Evolutionary conservation across 164 flowering plant species (phyloP), one percentile per base, ranked within the genome.

Genomic region (Liquidambar formosana): DNA sequence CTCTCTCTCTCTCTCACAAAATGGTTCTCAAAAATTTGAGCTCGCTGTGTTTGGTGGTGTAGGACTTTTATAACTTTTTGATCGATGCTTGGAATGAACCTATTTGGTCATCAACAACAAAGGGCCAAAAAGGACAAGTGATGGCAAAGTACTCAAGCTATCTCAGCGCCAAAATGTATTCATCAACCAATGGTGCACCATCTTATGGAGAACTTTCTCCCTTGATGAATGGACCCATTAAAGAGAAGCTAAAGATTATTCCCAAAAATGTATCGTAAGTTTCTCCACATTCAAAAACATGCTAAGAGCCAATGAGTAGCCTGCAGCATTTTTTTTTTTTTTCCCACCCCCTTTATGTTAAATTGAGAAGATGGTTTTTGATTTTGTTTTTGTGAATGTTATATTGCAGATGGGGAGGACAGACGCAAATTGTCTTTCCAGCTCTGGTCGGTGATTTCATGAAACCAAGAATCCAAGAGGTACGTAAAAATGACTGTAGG

Each of bases 391-490:
- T 21, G 43, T 22, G 15, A 38, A 41, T 18, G 48, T 5, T 16
- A 5, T 2, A 33, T 56, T 15, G 28, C 41, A 75, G 78, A 61
- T 75, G 74, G 74, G 67, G 53, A 53, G 74, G 71, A 19, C 74
- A 70, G 64, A 16, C 2, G n/a, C 43, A 3, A 13, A n/a, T 61
- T 23, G 78, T 75, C 44, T 70, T 75, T 45, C 33, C 61, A 16
- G 71, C 71, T 49, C 18, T 75, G 68, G 48, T 22, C 12, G 75
- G 71, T 11, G 75, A 75, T 49, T 75, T 71, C 54, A 75, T 75
- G 78, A 70, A 47, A 44, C 74, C 78, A 12, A 75, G 78, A 62
- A 70, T 75, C 46, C 19, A 66, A 16, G 78, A 71, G 78, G 77
- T 74, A 71, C 75, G 77, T 74, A 68, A 68, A 23, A 44, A 38